Percentiles rank a stretch among this genome's conserved stretches.
Evolutionary conservation across 352 stramenopile genomes (phyloP).

Genomic region (Phytophthora colocasiae): DNA sequence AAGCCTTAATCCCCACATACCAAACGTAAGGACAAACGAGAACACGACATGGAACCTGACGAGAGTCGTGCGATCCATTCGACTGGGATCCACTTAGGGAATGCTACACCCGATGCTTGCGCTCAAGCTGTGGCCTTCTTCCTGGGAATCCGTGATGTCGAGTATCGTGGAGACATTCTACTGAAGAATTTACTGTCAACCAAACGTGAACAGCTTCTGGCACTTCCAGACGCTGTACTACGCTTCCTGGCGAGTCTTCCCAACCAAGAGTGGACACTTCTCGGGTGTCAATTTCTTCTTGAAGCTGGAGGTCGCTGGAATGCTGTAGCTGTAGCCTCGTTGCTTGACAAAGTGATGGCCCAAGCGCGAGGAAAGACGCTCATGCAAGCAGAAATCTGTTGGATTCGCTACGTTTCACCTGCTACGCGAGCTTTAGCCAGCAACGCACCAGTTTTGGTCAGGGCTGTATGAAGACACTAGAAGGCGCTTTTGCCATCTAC

Average conservation of each 20-base stretch:
- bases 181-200: slow-evolving; percentile 30
- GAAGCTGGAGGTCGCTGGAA: slow-evolving; percentile 29
- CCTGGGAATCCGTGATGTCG: slow-evolving; percentile 28
- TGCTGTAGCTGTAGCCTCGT: slow-evolving; percentile 24
- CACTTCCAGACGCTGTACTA: slow-evolving; percentile 16
- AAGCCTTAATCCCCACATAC: not conserved
- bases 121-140: slow-evolving; percentile 24
- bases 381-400: slow-evolving; percentile 29
- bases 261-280: slow-evolving; percentile 27
- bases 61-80: slow-evolving; percentile 24
- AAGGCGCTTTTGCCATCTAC: slow-evolving; percentile 26
- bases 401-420: slow-evolving; percentile 32
- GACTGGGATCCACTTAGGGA: slow-evolving; percentile 24
- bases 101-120: slow-evolving; percentile 9
- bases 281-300: slow-evolving; percentile 26
- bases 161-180: slow-evolving; percentile 32
- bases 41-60: slow-evolving; percentile 24
- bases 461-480: slow-evolving; percentile 26
- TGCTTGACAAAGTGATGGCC: slow-evolving; percentile 34
- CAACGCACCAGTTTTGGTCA: slow-evolving; percentile 39
- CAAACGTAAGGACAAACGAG: not conserved
- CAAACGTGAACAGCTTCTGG: slow-evolving; percentile 27
- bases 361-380: slow-evolving; percentile 24
- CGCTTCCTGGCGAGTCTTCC: slow-evolving; percentile 24
- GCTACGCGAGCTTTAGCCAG: slow-evolving; percentile 44